Evolutionary conservation across 257 asterid species (phyloP).

Genomic region (Nicotiana obtusifolia): DNA sequence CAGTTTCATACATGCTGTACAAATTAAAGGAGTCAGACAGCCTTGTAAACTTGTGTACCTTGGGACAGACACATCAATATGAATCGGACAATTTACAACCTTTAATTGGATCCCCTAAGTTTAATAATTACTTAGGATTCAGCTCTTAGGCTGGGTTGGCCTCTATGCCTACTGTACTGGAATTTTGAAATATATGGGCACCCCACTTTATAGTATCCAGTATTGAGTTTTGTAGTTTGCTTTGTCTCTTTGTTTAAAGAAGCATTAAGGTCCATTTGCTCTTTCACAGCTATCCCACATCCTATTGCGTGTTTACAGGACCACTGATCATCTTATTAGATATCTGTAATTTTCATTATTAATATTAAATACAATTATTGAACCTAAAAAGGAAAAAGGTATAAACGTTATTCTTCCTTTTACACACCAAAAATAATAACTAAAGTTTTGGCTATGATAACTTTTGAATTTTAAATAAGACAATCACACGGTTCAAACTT

Average conservation of each 20-base stretch:
- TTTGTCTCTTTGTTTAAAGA: not conserved
- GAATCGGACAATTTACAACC: not conserved
- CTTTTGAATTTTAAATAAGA: not conserved
- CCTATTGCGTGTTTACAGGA: not conserved
- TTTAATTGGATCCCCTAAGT: not conserved
- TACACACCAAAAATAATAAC: not conserved
- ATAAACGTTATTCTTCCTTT: not conserved
- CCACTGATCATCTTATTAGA: not conserved
- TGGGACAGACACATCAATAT: not conserved
- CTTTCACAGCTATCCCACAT: not conserved
- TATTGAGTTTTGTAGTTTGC: not conserved
- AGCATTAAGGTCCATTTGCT: not conserved
- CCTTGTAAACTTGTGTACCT: not conserved
- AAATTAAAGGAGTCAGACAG: not conserved
- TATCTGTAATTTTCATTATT: not conserved
- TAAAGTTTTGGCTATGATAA: no score
- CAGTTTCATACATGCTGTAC: not conserved
- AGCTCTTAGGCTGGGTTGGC: slow-evolving; percentile 5
- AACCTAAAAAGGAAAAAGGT: not conserved
- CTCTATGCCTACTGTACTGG: not conserved
- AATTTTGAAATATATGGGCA: not conserved
- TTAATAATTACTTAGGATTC: not conserved
- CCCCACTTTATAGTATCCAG: not conserved
- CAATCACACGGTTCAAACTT: not conserved
- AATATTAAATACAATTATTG: not conserved